Percentiles rank a stretch among this genome's conserved stretches.
These are phyloP conservation scores for Penicillium vulpinum DNA, from an alignment of 2,329 filamentous ascomycete genomes.

Conservation along the genomic window DNA sequence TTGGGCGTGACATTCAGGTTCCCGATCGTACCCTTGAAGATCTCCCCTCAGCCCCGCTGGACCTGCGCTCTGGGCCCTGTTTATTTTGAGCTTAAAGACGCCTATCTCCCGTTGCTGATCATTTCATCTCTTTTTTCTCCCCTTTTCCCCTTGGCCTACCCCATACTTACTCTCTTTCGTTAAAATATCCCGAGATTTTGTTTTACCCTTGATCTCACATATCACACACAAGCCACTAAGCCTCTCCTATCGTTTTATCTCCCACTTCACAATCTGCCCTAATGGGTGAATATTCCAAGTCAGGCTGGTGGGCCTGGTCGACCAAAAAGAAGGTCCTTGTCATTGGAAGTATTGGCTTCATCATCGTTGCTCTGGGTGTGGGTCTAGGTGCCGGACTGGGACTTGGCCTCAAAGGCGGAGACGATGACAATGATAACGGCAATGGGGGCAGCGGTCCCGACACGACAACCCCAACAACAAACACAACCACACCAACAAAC, in stretches of 20 bases:
- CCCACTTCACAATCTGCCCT: background rate
- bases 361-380: conserved; percentile 52
- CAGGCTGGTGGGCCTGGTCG: conserved; percentile 31
- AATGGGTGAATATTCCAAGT: conserved; percentile 18
- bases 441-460: conserved; percentile 25
- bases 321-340: conserved; percentile 38
- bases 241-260: background rate
- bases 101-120: conserved; percentile 12
- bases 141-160: background rate
- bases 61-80: conserved; percentile 4
- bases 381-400: conserved; percentile 61
- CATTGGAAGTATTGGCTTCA: conserved; percentile 20
- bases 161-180: background rate
- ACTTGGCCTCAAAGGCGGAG: conserved; percentile 50
- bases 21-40: conserved; percentile 2
- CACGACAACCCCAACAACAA: conserved; percentile 21
- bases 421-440: conserved; percentile 28
- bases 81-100: conserved; percentile 18
- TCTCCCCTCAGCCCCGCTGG: conserved; percentile 13
- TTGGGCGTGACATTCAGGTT: conserved; percentile 2
- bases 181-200: background rate
- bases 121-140: background rate
- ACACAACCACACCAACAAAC: conserved; percentile 25
- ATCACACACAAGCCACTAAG: background rate
- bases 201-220: background rate